Percentiles rank a stretch among this genome's conserved stretches.
These are phyloP conservation scores for Vitis rupestris DNA, from an alignment of 164 flowering plant species.

Conservation along the genomic window DNA sequence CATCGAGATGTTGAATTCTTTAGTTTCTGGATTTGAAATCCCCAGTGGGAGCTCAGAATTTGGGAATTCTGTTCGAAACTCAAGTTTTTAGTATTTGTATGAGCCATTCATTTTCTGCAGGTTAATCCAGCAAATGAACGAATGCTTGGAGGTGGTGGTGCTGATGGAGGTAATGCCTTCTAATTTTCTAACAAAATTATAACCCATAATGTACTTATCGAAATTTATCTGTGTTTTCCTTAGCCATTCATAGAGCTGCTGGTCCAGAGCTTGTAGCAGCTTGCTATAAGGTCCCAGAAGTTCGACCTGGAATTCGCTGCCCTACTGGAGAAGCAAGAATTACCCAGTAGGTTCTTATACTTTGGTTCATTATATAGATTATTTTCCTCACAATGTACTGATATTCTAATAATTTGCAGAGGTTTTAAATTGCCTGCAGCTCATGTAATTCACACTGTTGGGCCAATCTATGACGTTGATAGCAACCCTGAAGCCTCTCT, in stretches of 20 bases:
- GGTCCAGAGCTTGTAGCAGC: slow-evolving; percentile 82
- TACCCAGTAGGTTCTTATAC: slow-evolving; percentile 57
- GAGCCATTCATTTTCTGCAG: slow-evolving; percentile 22
- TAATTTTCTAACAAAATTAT: not conserved
- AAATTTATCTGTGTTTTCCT: slow-evolving; percentile 8
- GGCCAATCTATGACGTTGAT: slow-evolving; percentile 73
- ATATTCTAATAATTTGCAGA: slow-evolving; percentile 39
- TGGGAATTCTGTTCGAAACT: too few species aligned
- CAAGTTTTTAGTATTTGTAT: too few species aligned
- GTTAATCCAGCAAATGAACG: slow-evolving; percentile 92
- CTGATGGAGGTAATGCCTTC: slow-evolving; percentile 84
- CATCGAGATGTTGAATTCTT: too few species aligned
- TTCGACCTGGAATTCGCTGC: slow-evolving; percentile 81
- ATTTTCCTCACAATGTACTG: not conserved
- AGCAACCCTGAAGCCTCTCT: slow-evolving; percentile 61
- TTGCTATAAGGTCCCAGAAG: slow-evolving; percentile 75
- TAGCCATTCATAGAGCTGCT: slow-evolving; percentile 96
- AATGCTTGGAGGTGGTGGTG: slow-evolving; percentile 99
- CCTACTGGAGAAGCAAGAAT: slow-evolving; percentile 97
- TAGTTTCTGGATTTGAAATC: too few species aligned
- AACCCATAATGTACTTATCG: too few species aligned
- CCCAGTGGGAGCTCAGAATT: too few species aligned
- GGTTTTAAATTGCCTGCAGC: slow-evolving; percentile 84
- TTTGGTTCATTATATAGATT: not conserved
- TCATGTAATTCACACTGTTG: slow-evolving; percentile 92